Percentiles rank a stretch among this genome's conserved stretches.
These are phyloP conservation scores for Kazachstania sp. DNA, from an alignment of 1,139 yeast genomes.

Conservation along the genomic window DNA sequence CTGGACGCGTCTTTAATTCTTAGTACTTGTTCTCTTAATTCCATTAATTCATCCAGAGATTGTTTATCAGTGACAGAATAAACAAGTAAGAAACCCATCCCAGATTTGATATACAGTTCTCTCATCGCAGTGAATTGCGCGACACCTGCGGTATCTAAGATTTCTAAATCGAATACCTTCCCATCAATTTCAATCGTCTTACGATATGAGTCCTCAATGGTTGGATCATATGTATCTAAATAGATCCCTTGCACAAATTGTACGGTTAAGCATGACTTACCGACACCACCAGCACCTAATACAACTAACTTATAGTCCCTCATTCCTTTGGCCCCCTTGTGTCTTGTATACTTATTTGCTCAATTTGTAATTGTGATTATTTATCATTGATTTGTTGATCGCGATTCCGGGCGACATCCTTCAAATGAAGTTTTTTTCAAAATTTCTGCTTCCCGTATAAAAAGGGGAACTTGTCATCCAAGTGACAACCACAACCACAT, in stretches of 20 bases:
- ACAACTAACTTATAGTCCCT: constrained; percentile 73
- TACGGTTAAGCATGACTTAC: constrained; percentile 89
- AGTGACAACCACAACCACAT: too few species aligned
- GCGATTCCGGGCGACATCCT: too few species aligned
- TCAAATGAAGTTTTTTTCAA: too few species aligned
- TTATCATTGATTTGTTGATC: too few species aligned
- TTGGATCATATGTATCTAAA: constrained; percentile 93
- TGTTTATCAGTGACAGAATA: constrained; percentile 85
- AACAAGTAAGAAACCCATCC: constrained; percentile 78
- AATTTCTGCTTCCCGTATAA: too few species aligned
- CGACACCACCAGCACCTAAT: constrained; percentile 97
- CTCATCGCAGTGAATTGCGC: constrained; percentile 96
- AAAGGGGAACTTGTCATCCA: too few species aligned
- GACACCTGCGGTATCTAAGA: constrained; percentile 95
- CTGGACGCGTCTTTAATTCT: constrained; percentile 70
- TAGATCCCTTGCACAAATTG: constrained; percentile 86
- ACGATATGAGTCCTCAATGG: constrained; percentile 93
- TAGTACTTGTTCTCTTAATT: constrained; percentile 79
- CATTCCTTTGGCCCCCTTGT: constrained; percentile 16
- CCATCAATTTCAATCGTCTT: constrained; percentile 90
- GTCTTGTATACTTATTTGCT: too few species aligned
- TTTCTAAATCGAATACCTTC: constrained; percentile 82
- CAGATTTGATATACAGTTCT: constrained; percentile 81
- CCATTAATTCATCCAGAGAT: constrained; percentile 71
- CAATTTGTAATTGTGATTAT: too few species aligned